These are phyloP conservation scores for Pseudogymnoascus sp. DNA, from an alignment of 2,329 filamentous ascomycete species.

Conservation along the genomic window DNA sequence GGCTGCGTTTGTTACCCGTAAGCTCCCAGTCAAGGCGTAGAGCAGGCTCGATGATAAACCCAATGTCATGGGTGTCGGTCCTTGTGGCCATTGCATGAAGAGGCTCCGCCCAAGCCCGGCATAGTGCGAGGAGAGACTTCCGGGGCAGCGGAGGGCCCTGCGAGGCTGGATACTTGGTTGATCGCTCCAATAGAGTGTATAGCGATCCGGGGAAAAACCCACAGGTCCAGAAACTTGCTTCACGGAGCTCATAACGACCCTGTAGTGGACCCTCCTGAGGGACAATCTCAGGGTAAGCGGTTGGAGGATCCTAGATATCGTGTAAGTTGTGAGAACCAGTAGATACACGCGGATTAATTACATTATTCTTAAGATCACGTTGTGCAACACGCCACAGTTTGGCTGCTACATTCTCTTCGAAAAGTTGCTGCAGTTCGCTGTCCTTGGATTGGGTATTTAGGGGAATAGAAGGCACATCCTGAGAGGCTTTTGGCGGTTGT, in stretches of 20 bases:
- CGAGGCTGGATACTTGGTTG: conserved; percentile 25
- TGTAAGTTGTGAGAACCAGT: neutral
- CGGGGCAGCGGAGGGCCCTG: neutral
- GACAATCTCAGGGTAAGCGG: conserved; percentile 29
- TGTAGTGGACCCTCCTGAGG: conserved; percentile 24
- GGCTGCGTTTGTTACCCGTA: conserved; percentile 33
- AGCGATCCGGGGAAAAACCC: conserved; percentile 36
- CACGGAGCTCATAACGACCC: conserved; percentile 26
- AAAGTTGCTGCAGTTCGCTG: conserved; percentile 14
- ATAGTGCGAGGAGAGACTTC: conserved; percentile 20
- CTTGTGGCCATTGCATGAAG: conserved; percentile 34
- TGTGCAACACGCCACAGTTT: conserved; percentile 20
- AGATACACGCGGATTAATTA: neutral
- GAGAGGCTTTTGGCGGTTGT: neutral
- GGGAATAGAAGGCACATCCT: neutral
- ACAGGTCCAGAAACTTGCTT: conserved; percentile 37
- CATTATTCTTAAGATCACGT: conserved; percentile 14
- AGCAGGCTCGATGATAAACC: conserved; percentile 46
- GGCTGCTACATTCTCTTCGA: conserved; percentile 18
- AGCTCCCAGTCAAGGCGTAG: conserved; percentile 42
- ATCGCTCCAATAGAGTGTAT: conserved; percentile 32
- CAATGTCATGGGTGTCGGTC: conserved; percentile 47
- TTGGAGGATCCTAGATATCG: conserved; percentile 11
- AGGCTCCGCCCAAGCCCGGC: conserved; percentile 29
- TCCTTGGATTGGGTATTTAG: neutral